Evolutionary conservation across 495 filamentous ascomycete species (phyloP).

Genomic region (Aspergillus panamensis): DNA sequence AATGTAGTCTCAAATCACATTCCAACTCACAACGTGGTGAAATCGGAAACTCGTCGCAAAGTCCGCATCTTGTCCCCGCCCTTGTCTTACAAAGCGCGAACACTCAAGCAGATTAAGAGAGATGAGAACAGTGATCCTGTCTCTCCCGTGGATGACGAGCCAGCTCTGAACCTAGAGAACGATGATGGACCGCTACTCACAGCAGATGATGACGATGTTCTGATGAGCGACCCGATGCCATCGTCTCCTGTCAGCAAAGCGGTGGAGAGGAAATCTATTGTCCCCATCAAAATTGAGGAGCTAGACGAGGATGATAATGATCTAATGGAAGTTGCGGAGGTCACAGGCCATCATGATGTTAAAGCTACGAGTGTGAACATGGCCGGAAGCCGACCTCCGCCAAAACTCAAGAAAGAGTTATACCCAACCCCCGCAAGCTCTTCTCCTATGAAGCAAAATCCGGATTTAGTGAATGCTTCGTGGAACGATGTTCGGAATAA

Average conservation of each 20-base stretch:
- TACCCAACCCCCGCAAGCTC: slow-evolving; percentile 70
- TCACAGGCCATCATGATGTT: slow-evolving; percentile 59
- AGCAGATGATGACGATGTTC: slow-evolving; percentile 58
- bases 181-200: slow-evolving; percentile 54
- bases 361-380: slow-evolving; percentile 75
- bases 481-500: slow-evolving; percentile 88
- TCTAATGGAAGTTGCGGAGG: slow-evolving; percentile 79
- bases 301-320: slow-evolving; percentile 75
- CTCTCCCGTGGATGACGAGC: slow-evolving; percentile 34
- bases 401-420: slow-evolving; percentile 65
- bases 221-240: slow-evolving; percentile 80
- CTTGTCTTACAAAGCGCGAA: slow-evolving; percentile 43
- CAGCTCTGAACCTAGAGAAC: slow-evolving; percentile 38
- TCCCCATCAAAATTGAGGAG: slow-evolving; percentile 58
- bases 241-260: slow-evolving; percentile 86
- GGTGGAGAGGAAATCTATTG: slow-evolving; percentile 64
- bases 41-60: slow-evolving; percentile 71
- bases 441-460: slow-evolving; percentile 61
- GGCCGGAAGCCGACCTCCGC: slow-evolving; percentile 73
- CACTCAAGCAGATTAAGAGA: slow-evolving; percentile 43
- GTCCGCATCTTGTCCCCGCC: slow-evolving; percentile 77
- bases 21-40: slow-evolving; percentile 59
- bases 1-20: slow-evolving; percentile 61
- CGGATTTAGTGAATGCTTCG: slow-evolving; percentile 64
- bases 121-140: slow-evolving; percentile 43